phyloP scores from a whole-genome alignment of 2,329 filamentous ascomycete genomes.

The Monosporascus sp. region DNA sequence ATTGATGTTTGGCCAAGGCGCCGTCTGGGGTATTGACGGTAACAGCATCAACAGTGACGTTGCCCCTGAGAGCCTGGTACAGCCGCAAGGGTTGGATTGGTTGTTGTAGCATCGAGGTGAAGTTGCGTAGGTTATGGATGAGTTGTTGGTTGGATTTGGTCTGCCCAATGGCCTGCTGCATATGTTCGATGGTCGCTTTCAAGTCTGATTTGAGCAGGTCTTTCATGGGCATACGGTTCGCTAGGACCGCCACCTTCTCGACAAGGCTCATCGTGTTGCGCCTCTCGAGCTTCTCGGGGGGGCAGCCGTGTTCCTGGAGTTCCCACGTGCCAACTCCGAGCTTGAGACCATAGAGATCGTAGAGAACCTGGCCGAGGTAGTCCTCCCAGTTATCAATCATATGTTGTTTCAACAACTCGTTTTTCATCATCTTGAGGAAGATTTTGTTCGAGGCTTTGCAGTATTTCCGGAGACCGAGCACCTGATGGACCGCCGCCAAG shows the following conservation, averaged over 20 bases:
- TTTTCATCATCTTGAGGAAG: conserved; percentile 83
- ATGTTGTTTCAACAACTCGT: conserved; percentile 73
- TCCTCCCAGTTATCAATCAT: conserved; percentile 78
- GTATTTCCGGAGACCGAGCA: conserved; percentile 75
- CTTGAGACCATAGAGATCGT: conserved; percentile 77
- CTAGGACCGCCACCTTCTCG: conserved; percentile 77
- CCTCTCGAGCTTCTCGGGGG: conserved; percentile 71
- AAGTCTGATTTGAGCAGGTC: conserved; percentile 89
- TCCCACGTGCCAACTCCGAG: conserved; percentile 64
- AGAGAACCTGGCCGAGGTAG: conserved; percentile 80
- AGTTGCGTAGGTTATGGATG: conserved; percentile 80
- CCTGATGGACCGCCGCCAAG: conserved; percentile 76
- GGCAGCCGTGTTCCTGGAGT: conserved; percentile 74
- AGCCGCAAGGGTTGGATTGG: conserved; percentile 78
- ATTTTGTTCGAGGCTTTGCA: conserved; percentile 83
- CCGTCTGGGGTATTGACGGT: conserved; percentile 65
- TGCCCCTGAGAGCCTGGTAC: conserved; percentile 75
- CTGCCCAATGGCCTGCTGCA: conserved; percentile 79
- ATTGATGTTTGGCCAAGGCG: conserved; percentile 72
- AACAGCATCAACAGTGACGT: conserved; percentile 68
- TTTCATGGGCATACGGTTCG: conserved; percentile 79
- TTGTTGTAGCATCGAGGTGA: conserved; percentile 75
- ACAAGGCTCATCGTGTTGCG: conserved; percentile 76
- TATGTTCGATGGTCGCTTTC: conserved; percentile 84
- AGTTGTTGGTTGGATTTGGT: conserved; percentile 76